Conservation (phyloP, 2,329 filamentous ascomycete genomes). For the Alternaria sp. region DNA sequence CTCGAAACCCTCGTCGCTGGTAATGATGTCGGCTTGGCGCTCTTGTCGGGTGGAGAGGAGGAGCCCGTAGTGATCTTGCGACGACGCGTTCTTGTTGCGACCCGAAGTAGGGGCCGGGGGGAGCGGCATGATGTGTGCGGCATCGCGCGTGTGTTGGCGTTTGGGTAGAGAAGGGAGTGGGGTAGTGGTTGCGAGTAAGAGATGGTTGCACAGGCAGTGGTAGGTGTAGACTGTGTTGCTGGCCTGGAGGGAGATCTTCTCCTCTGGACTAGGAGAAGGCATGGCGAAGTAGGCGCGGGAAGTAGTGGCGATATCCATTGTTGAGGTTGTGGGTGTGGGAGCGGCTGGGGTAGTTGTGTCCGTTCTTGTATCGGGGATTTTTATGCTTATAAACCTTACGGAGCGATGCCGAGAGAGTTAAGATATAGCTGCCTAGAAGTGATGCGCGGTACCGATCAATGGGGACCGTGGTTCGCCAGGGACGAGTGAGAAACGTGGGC, state of each 20-base stretch:
- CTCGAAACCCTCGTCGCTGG: slow-evolving; percentile 71
- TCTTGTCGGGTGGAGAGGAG: slow-evolving; percentile 61
- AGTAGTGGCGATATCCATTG: slow-evolving; percentile 44
- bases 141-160: slow-evolving; percentile 61
- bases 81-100: slow-evolving; percentile 14
- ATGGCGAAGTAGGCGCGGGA: slow-evolving; percentile 47
- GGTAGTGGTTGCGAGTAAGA: slow-evolving; percentile 68
- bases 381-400: slow-evolving; percentile 5
- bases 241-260: slow-evolving; percentile 48
- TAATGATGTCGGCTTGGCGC: slow-evolving; percentile 60
- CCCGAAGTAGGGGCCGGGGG: slow-evolving; percentile 41
- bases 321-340: slow-evolving; percentile 11
- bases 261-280: slow-evolving; percentile 41
- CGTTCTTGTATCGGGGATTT: slow-evolving; percentile 9
- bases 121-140: slow-evolving; percentile 66
- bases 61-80: slow-evolving; percentile 58
- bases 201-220: slow-evolving; percentile 72
- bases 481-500: neutral
- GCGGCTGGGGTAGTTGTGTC: neutral
- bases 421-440: slow-evolving; percentile 1
- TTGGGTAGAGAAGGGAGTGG: slow-evolving; percentile 62
- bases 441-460: slow-evolving; percentile 16
- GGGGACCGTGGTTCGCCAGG: slow-evolving; percentile 6
- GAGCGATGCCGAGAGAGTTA: slow-evolving; percentile 7
- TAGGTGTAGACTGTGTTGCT: slow-evolving; percentile 60